Evolutionary conservation across 225 moss, liverwort and hornwort species (phyloP).

Genomic region (Marchantia polymorpha): DNA sequence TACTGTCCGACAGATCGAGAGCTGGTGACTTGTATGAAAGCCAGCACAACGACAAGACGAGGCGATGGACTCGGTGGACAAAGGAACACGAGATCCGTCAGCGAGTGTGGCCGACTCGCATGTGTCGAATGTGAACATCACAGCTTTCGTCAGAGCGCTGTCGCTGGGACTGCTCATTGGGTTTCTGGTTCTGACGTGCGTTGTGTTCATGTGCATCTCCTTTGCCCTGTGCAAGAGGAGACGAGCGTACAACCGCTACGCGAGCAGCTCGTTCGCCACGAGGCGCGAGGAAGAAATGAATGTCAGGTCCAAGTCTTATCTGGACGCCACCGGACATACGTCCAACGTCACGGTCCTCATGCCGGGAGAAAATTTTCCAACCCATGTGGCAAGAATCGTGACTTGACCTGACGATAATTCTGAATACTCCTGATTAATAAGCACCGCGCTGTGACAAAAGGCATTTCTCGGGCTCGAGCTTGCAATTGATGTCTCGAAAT

Average conservation of each 20-base stretch:
- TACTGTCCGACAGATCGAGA: no score
- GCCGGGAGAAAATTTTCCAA: conserved; percentile 13
- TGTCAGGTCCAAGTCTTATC: conserved; percentile 3
- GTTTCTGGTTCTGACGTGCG: conserved; percentile 6
- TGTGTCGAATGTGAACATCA: not conserved
- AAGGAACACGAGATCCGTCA: not conserved
- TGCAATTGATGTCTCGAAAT: no score
- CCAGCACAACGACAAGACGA: not conserved
- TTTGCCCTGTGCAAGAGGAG: conserved; percentile 11
- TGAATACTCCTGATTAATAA: no score
- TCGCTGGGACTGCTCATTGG: conserved; percentile 4
- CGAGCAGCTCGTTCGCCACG: not conserved
- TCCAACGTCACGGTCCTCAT: conserved; percentile 14
- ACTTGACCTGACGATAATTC: no score
- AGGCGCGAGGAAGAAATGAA: conserved; percentile 6
- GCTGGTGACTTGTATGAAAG: no score
- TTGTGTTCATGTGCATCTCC: conserved; percentile 3
- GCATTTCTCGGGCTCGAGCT: no score
- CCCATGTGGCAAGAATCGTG: conserved; percentile 8
- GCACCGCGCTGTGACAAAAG: no score
- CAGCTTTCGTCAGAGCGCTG: conserved; percentile 6
- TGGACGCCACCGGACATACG: not conserved
- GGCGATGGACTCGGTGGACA: not conserved
- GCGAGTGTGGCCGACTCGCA: not conserved
- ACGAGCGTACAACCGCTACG: not conserved